Percentiles rank a stretch among this genome's conserved stretches.
Evolutionary conservation across 257 asterid species (phyloP).

Genomic region (Prunella vulgaris): DNA sequence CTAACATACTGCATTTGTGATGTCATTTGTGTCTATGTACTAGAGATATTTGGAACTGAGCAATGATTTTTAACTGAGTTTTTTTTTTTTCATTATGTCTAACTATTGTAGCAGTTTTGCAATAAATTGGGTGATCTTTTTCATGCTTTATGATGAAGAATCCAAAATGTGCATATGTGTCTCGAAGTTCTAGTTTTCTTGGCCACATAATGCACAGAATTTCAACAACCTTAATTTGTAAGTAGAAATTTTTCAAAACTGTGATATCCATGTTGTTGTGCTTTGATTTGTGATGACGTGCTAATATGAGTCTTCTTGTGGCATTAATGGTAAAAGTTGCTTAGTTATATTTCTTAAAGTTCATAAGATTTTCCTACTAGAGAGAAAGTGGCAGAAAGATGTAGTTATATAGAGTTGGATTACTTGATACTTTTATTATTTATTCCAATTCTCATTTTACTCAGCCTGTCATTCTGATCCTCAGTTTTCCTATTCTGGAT

Average conservation of each 20-base stretch:
- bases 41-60: not conserved
- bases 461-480: constrained; percentile 8
- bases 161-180: not conserved
- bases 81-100: not conserved
- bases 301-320: not conserved
- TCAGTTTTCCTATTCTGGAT: not conserved
- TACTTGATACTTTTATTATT: constrained; percentile 8
- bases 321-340: not conserved
- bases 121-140: not conserved
- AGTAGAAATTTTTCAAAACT: not conserved
- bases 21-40: not conserved
- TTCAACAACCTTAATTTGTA: constrained; percentile 6
- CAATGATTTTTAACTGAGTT: not conserved
- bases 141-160: not conserved
- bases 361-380: not conserved
- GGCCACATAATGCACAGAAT: too few species aligned
- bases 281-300: constrained; percentile 7
- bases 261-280: not conserved
- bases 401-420: not conserved
- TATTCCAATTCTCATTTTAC: not conserved
- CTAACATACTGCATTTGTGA: constrained; percentile 6
- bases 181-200: not conserved
- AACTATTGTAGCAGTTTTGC: not conserved
- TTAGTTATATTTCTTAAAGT: not conserved
- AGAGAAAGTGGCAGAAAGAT: not conserved